These are phyloP conservation scores for Rosa chinensis DNA, from an alignment of 306 rosid genomes.

Conservation along the genomic window DNA sequence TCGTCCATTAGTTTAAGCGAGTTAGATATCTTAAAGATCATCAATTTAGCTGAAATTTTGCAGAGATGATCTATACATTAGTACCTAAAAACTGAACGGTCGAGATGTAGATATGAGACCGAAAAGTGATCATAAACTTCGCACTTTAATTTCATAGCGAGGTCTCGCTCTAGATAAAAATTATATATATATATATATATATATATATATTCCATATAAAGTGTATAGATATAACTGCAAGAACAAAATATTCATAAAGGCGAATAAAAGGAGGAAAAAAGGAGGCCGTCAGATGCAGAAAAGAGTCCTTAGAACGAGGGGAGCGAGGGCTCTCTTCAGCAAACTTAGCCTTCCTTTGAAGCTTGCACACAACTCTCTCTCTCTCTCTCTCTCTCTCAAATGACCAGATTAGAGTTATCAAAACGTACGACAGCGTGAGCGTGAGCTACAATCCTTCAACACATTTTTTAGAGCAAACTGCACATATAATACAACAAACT, in stretches of 20 bases:
- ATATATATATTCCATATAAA: not conserved
- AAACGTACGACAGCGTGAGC: conserved; percentile 25
- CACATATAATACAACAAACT: not conserved
- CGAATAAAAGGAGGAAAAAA: not conserved
- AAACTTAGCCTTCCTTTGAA: conserved; percentile 32
- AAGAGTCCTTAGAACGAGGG: conserved; percentile 8
- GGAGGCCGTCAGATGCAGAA: not conserved
- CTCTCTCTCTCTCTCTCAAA: conserved; percentile 4
- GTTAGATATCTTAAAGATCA: too few species aligned
- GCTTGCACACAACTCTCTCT: not conserved
- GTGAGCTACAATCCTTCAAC: conserved; percentile 35
- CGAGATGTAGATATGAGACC: too few species aligned
- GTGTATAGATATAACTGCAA: conserved; percentile 1
- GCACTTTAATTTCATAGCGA: too few species aligned
- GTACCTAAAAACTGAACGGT: too few species aligned
- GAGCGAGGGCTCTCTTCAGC: conserved; percentile 3
- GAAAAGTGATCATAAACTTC: too few species aligned
- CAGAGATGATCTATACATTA: too few species aligned
- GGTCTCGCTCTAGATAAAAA: too few species aligned
- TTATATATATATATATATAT: too few species aligned
- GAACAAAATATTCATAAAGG: conserved; percentile 6
- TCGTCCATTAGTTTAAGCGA: too few species aligned
- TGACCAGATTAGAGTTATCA: not conserved
- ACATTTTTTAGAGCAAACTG: not conserved
- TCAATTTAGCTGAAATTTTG: too few species aligned